phyloP scores from a whole-genome alignment of 345 rosid species.

The Boechera divaricarpa region DNA sequence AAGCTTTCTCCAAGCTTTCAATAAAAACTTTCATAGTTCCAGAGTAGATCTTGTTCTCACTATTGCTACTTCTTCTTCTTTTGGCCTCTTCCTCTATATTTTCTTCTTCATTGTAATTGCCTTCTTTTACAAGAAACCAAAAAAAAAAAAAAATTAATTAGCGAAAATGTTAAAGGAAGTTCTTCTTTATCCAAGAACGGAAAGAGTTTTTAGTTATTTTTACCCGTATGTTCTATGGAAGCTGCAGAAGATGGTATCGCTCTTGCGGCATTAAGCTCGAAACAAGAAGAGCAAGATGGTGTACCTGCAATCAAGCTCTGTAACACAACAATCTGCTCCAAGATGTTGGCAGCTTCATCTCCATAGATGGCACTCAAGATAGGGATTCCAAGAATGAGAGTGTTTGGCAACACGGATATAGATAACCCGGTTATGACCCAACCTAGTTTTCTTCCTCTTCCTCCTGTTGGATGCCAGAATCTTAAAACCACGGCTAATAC shows the following conservation, averaged over 20 bases:
- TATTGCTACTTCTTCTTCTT: slow-evolving; percentile 53
- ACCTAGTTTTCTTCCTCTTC: slow-evolving; percentile 53
- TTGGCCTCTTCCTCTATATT: slow-evolving; percentile 54
- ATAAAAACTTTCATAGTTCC: slow-evolving; percentile 55
- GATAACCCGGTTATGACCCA: slow-evolving; percentile 78
- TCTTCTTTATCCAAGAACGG: neutral
- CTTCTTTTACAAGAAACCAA: slow-evolving; percentile 39
- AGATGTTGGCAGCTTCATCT: slow-evolving; percentile 55
- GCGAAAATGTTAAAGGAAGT: neutral
- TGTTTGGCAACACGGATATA: slow-evolving; percentile 78
- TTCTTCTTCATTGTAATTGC: slow-evolving; percentile 43
- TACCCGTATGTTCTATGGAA: slow-evolving; percentile 56
- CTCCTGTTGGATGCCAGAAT: slow-evolving; percentile 50
- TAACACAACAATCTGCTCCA: slow-evolving; percentile 77
- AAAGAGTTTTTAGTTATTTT: slow-evolving; percentile 46
- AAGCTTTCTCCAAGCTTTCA: slow-evolving; percentile 72
- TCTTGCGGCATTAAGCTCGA: slow-evolving; percentile 68
- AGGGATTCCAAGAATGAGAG: slow-evolving; percentile 86
- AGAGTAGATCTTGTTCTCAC: slow-evolving; percentile 47
- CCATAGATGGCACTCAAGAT: slow-evolving; percentile 76
- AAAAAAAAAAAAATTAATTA: neutral
- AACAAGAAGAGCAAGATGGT: slow-evolving; percentile 71
- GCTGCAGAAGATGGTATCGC: slow-evolving; percentile 45
- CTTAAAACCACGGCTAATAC: slow-evolving; percentile 49
- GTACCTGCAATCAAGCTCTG: slow-evolving; percentile 90